These are phyloP conservation scores for Pseudogymnoascus destructans DNA, from an alignment of 2,329 filamentous ascomycete species.

Conservation along the genomic window DNA sequence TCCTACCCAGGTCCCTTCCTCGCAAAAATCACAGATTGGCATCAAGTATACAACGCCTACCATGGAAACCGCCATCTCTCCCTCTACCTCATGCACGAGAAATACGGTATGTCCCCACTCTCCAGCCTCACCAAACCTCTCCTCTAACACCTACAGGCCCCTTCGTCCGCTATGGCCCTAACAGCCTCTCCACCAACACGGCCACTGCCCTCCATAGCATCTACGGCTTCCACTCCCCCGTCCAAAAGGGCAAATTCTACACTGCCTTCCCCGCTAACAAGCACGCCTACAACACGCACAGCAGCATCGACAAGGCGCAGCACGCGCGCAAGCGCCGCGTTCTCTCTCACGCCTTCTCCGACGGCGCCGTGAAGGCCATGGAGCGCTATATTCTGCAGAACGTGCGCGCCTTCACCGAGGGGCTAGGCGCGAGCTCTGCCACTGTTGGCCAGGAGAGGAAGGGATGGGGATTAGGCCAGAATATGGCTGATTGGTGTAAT, in stretches of 20 bases:
- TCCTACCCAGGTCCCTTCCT: constrained; percentile 52
- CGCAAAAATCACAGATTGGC: constrained; percentile 49
- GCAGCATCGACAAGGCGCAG: constrained; percentile 51
- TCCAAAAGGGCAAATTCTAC: constrained; percentile 60
- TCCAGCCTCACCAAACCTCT: not conserved
- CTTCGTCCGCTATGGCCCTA: constrained; percentile 68
- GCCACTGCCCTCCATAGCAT: constrained; percentile 53
- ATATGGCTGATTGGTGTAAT: constrained; percentile 39
- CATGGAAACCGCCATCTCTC: constrained; percentile 63
- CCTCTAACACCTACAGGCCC: constrained; percentile 32
- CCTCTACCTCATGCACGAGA: constrained; percentile 55
- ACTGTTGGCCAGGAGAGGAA: constrained; percentile 29
- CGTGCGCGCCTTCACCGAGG: constrained; percentile 46
- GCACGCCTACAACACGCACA: constrained; percentile 56
- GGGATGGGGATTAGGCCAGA: constrained; percentile 41
- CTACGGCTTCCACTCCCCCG: constrained; percentile 50
- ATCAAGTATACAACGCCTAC: constrained; percentile 61
- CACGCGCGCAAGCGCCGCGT: constrained; percentile 54
- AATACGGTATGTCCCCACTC: constrained; percentile 43
- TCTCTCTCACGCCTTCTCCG: constrained; percentile 53
- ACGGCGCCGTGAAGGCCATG: constrained; percentile 23
- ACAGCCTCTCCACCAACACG: constrained; percentile 65
- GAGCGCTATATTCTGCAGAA: constrained; percentile 24
- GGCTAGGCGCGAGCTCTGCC: constrained; percentile 31
- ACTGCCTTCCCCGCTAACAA: constrained; percentile 56